Conservation (phyloP, 139 green algal genomes). For the Chlamydomonas sphaeroides region DNA sequence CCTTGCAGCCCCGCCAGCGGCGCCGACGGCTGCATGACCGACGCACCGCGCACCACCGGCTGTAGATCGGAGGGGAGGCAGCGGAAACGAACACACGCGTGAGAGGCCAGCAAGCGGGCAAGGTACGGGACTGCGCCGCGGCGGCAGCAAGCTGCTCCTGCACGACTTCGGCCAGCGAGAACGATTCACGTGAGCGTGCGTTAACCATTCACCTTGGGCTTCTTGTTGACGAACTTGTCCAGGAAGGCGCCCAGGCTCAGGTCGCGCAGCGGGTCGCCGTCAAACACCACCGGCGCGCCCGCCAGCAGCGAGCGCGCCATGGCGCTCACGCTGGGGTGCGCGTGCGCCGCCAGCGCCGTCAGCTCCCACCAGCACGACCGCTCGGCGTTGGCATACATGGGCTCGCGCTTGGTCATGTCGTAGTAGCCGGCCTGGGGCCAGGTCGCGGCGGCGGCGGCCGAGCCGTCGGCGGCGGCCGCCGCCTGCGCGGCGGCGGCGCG, state of each 20-base stretch:
- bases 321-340: slow-evolving; percentile 88
- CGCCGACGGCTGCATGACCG: slow-evolving; percentile 83
- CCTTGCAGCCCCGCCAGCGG: neutral
- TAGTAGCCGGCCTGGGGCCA: slow-evolving; percentile 73
- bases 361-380: slow-evolving; percentile 93
- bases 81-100: too few species aligned
- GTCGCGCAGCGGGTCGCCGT: slow-evolving; percentile 91
- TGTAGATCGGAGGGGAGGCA: slow-evolving; percentile 12
- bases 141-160: too few species aligned
- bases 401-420: slow-evolving; percentile 88
- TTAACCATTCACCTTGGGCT: slow-evolving; percentile 77
- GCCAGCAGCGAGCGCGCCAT: slow-evolving; percentile 89
- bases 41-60: slow-evolving; percentile 55
- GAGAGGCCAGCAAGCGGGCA: too few species aligned
- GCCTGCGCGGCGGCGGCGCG: slow-evolving; percentile 2
- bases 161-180: too few species aligned
- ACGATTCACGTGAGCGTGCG: too few species aligned
- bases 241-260: slow-evolving; percentile 87
- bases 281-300: slow-evolving; percentile 83
- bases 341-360: slow-evolving; percentile 76
- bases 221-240: slow-evolving; percentile 95
- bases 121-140: too few species aligned
- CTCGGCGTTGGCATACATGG: slow-evolving; percentile 79
- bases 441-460: neutral
- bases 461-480: neutral